A percentile compares a stretch with the other conserved stretches of the same genome.
Evolutionary conservation across 1,139 yeast genomes (phyloP).

Genomic region (Taiozyma sp.): DNA sequence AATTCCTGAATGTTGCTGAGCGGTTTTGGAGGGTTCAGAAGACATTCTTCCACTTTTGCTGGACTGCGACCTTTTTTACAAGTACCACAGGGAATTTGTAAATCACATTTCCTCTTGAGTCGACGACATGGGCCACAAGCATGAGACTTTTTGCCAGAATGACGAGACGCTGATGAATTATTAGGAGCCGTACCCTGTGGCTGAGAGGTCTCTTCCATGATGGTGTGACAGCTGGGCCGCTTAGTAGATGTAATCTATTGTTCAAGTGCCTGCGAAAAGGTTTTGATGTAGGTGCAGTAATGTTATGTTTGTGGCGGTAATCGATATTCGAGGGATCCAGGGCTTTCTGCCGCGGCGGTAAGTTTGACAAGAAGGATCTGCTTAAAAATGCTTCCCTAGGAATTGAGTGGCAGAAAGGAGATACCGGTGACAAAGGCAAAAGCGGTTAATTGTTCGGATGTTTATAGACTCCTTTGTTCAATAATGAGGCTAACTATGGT

Average conservation of each 20-base stretch:
- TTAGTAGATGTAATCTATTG: not conserved
- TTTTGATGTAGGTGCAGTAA: not conserved
- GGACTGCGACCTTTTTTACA: conserved; percentile 13
- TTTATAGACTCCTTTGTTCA: not conserved
- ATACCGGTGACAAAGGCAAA: not conserved
- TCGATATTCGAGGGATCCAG: not conserved
- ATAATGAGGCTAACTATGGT: not conserved
- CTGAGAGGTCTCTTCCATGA: not conserved
- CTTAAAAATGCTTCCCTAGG: not conserved
- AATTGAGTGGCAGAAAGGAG: not conserved
- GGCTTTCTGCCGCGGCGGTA: not conserved
- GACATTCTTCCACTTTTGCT: conserved; percentile 13
- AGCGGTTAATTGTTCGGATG: not conserved
- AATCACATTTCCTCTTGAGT: conserved; percentile 15
- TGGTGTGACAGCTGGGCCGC: not conserved
- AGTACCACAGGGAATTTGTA: conserved; percentile 17
- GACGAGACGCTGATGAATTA: conserved; percentile 1
- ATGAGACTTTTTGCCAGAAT: conserved; percentile 19
- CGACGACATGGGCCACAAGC: conserved; percentile 20
- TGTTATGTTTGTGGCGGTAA: not conserved
- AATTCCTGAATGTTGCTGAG: conserved; percentile 8
- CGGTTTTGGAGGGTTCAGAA: conserved; percentile 14
- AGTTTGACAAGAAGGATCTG: not conserved
- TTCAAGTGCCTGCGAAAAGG: not conserved
- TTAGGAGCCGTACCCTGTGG: not conserved